Evolutionary conservation across 345 rosid species (phyloP).

Genomic region (Arabis alpina): DNA sequence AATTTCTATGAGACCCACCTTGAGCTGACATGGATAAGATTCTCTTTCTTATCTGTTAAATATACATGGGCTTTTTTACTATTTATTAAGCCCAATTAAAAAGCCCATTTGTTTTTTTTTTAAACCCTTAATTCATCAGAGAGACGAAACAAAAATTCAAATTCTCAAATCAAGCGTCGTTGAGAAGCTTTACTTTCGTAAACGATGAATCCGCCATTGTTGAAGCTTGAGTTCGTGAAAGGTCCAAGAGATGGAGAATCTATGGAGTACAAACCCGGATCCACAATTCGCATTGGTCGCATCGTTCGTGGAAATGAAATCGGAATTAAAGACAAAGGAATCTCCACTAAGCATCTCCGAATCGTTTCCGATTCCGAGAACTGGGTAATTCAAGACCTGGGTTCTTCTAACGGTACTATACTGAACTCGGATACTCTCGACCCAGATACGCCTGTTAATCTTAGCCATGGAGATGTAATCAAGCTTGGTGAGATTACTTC

Average conservation of each 20-base stretch:
- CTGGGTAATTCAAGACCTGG: constrained; percentile 73
- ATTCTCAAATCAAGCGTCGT: constrained; percentile 19
- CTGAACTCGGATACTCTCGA: constrained; percentile 54
- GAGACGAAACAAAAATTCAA: constrained; percentile 7
- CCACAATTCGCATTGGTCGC: constrained; percentile 68
- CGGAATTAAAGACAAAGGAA: constrained; percentile 69
- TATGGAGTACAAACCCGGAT: constrained; percentile 55
- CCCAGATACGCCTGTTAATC: constrained; percentile 48
- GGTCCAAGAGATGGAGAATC: constrained; percentile 82
- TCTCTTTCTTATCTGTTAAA: neutral
- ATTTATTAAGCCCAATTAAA: too few relatives aligned
- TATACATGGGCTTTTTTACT: too few relatives aligned
- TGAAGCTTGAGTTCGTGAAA: constrained; percentile 52
- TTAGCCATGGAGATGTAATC: constrained; percentile 63
- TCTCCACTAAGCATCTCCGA: constrained; percentile 76
- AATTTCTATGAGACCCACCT: constrained; percentile 20
- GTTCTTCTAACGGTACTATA: constrained; percentile 83
- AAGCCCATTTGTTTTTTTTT: too few relatives aligned
- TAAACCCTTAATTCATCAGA: too few relatives aligned
- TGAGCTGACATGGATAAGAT: constrained; percentile 30
- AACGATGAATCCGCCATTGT: constrained; percentile 48
- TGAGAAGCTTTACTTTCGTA: constrained; percentile 16
- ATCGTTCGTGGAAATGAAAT: constrained; percentile 73
- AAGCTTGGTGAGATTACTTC: constrained; percentile 79
- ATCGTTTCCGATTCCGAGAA: constrained; percentile 61